Evolutionary conservation across 176 grass and related monocot genomes (phyloP), one percentile per base, ranked within the genome.

Genomic region (Carex kokanica): DNA sequence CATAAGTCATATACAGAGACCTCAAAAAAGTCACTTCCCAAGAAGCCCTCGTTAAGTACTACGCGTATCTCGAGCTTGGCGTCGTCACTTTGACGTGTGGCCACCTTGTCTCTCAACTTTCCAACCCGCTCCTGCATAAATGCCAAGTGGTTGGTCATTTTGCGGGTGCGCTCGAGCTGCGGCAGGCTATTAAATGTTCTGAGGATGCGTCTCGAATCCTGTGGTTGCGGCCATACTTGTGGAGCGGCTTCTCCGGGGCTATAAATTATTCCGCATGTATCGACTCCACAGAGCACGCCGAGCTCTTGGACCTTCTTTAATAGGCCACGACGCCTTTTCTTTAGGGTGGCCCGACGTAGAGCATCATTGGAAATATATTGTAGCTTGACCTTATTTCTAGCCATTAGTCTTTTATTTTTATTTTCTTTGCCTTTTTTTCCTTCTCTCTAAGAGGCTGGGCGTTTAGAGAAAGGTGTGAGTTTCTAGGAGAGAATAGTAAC

Each of bases 321-420:
- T 12, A 87, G 16, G 1, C 79, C 67, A 11, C 45, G 74, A 0
- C 14, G 8, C 2, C 85, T 32, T 60, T 83, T 75, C 15, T 49
- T 59, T 0, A 87, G 36, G 1, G 79, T 87, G 12, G 56, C 54
- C 6, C 85, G 78, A 1, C 79, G 38, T 12, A 27, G 10, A 0
- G 85, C 17, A 18, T 73, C 67, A 21, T 83, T 87, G 18, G 53
- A 14, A 18, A 87, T 87, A 63, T 65, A 87, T 36, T 53, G 51
- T 12, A 87, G 78, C 55, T 82, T 87, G 47, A 87, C 56, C 55
- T 82, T 87, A n/a, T 74, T 87, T 53, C 85, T 73, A 18, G 85
- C 79, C 85, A 87, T 87, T 45, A 11, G 31, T 21, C 31, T 74
- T 74, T 14, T 72, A 6, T 15, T 65, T 21, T 4, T 21, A 16